Percentiles rank a stretch among this genome's conserved stretches.
Evolutionary conservation across 352 stramenopile genomes (phyloP).

Genomic region (Albugo candida): DNA sequence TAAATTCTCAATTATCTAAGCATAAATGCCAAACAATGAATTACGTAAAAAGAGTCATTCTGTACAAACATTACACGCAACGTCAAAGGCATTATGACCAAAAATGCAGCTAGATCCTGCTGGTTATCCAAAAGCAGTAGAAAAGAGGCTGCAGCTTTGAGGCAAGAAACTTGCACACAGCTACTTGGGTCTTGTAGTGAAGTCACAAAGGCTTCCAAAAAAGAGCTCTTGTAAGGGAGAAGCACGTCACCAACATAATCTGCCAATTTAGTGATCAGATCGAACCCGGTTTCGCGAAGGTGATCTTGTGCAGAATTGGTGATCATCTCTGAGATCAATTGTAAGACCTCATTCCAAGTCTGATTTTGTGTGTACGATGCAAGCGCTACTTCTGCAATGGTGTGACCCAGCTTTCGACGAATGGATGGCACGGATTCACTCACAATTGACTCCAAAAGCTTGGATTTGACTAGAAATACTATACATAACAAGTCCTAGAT

Average conservation of each 20-base stretch:
- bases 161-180: slow-evolving; percentile 45
- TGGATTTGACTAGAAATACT: slow-evolving; percentile 24
- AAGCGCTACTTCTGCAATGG: slow-evolving; percentile 50
- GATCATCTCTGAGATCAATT: slow-evolving; percentile 34
- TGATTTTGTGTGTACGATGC: slow-evolving; percentile 29
- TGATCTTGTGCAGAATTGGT: slow-evolving; percentile 22
- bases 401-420: slow-evolving; percentile 62
- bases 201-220: slow-evolving; percentile 56
- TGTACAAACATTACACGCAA: slow-evolving; percentile 18
- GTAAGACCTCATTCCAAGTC: slow-evolving; percentile 52
- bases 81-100: slow-evolving; percentile 48
- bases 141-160: slow-evolving; percentile 55
- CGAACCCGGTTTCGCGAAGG: slow-evolving; percentile 56
- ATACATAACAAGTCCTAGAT: not conserved
- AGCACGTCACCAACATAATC: slow-evolving; percentile 50
- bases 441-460: slow-evolving; percentile 50
- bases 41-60: slow-evolving; percentile 2
- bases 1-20: slow-evolving; percentile 45
- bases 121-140: slow-evolving; percentile 51
- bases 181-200: slow-evolving; percentile 36
- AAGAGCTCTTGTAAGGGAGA: slow-evolving; percentile 55
- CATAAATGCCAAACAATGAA: not conserved
- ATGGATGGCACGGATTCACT: slow-evolving; percentile 49
- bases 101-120: slow-evolving; percentile 44
- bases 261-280: slow-evolving; percentile 50